Evolutionary conservation across 176 grass and related monocot species (phyloP).

Genomic region (Bonia amplexicaulis): DNA sequence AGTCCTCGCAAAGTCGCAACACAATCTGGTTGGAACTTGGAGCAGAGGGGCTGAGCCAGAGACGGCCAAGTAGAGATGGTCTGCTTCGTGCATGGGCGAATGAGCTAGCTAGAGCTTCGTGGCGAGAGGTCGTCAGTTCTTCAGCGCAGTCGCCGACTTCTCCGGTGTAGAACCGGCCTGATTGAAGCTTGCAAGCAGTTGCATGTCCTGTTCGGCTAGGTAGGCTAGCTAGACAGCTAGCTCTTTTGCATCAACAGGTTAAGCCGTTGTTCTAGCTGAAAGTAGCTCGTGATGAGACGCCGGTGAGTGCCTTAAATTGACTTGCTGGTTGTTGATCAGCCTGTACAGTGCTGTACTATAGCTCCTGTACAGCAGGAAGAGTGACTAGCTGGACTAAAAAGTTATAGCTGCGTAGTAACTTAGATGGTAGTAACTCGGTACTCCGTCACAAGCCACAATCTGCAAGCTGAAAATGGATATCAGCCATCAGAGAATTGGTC

Average conservation of each 20-base stretch:
- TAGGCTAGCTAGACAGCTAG: neutral
- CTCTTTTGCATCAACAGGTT: neutral
- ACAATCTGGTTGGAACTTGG: neutral
- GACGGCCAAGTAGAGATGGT: neutral
- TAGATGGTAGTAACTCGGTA: neutral
- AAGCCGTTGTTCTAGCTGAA: neutral
- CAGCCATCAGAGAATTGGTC: neutral
- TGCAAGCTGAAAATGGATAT: neutral
- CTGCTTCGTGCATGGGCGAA: neutral
- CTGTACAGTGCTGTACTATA: neutral
- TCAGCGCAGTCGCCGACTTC: neutral
- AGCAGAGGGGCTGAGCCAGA: neutral
- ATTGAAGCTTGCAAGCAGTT: neutral
- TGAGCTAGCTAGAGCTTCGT: neutral
- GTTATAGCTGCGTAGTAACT: neutral
- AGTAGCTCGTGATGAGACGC: neutral
- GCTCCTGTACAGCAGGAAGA: neutral
- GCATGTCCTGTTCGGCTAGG: neutral
- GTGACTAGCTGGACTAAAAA: neutral
- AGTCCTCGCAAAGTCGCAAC: neutral
- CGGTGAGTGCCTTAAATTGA: neutral
- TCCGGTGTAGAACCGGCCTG: neutral
- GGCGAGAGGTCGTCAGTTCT: neutral
- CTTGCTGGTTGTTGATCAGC: neutral
- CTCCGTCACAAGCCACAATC: neutral